These are phyloP conservation scores for Otatea glauca DNA, from an alignment of 176 grass and related monocot species.

Conservation along the genomic window DNA sequence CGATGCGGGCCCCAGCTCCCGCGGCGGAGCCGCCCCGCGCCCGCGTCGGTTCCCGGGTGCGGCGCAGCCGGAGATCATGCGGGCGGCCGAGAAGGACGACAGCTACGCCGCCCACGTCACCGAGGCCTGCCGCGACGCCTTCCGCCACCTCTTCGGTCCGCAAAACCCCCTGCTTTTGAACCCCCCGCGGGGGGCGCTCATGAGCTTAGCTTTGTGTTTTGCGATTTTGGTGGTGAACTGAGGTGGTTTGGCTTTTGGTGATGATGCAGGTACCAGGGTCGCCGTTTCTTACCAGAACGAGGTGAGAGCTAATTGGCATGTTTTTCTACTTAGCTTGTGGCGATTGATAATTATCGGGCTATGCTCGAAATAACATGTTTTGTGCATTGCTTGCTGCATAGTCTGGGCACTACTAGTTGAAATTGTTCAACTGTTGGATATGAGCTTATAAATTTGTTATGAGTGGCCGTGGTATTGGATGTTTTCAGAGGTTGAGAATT, in stretches of 20 bases:
- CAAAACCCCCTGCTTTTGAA: background rate
- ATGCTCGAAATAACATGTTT: background rate
- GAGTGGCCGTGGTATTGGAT: background rate
- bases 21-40: conserved; percentile 17
- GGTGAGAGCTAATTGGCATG: conserved; percentile 50
- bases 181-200: background rate
- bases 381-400: background rate
- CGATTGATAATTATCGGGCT: background rate
- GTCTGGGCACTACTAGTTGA: background rate
- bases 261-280: conserved; percentile 76
- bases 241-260: conserved; percentile 33
- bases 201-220: background rate
- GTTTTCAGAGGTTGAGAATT: conserved; percentile 16
- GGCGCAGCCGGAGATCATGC: conserved; percentile 97
- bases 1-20: conserved; percentile 66
- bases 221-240: conserved; percentile 18
- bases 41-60: conserved; percentile 64
- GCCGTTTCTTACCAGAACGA: conserved; percentile 88
- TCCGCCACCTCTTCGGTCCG: conserved; percentile 85
- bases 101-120: conserved; percentile 87
- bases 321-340: background rate
- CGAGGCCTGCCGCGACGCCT: conserved; percentile 94
- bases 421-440: background rate
- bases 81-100: conserved; percentile 97
- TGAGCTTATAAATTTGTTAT: background rate